A percentile compares a stretch with the other conserved stretches of the same genome.
phyloP scores from a whole-genome alignment of 73 alveolate species.

The Diophrys appendiculata region DNA sequence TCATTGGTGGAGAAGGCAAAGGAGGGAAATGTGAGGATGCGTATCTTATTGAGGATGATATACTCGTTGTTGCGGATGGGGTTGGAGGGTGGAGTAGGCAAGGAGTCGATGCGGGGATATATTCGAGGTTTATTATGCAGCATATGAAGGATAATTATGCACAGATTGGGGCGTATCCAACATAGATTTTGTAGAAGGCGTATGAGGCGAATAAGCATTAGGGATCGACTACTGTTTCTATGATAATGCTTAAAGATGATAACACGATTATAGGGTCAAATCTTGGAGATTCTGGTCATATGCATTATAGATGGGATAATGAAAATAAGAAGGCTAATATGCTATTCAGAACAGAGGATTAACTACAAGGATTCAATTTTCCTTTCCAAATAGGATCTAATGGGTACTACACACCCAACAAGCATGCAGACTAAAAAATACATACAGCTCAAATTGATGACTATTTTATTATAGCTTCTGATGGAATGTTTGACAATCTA shows the following conservation, averaged over 20 bases:
- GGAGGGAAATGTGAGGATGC: conserved; percentile 83
- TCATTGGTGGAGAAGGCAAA: conserved; percentile 61
- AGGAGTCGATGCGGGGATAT: conserved; percentile 87
- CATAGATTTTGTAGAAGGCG: neutral
- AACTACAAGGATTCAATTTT: too few species aligned
- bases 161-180: neutral
- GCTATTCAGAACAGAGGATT: too few species aligned
- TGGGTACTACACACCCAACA: too few species aligned
- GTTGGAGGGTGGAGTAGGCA: conserved; percentile 83
- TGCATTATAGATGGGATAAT: neutral
- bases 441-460: too few species aligned
- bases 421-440: too few species aligned
- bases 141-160: neutral
- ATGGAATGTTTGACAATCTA: conserved; percentile 53
- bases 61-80: conserved; percentile 87
- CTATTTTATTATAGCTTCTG: conserved; percentile 35
- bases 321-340: too few species aligned
- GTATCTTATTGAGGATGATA: conserved; percentile 37
- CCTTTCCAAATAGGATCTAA: too few species aligned
- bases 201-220: neutral
- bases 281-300: neutral
- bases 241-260: neutral
- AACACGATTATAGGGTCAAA: neutral
- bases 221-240: neutral
- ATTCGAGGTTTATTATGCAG: conserved; percentile 57